These are phyloP conservation scores for Medicago arabica DNA, from an alignment of 306 rosid species.

Conservation along the genomic window DNA sequence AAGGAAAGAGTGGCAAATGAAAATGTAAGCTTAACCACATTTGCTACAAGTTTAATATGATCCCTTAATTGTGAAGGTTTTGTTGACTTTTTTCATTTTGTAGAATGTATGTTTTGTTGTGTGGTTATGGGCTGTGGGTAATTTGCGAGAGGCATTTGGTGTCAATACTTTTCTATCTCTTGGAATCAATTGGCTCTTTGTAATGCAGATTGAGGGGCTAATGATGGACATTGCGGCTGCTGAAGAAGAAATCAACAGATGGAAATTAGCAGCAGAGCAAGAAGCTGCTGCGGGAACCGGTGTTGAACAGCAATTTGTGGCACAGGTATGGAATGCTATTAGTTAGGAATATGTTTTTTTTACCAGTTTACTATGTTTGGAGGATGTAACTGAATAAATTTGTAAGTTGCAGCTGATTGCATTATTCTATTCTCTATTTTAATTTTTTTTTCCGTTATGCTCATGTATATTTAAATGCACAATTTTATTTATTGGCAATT, in stretches of 20 bases:
- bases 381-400: not conserved
- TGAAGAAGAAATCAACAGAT: constrained; percentile 96
- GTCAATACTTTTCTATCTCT: constrained; percentile 31
- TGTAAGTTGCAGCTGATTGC: not conserved
- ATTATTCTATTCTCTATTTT: not conserved
- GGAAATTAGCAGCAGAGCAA: constrained; percentile 98
- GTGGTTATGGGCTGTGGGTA: constrained; percentile 23
- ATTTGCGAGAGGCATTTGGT: constrained; percentile 22
- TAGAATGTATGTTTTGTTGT: constrained; percentile 3
- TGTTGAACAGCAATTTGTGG: constrained; percentile 86
- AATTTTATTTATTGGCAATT: not conserved
- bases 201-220: constrained; percentile 86
- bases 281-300: constrained; percentile 99
- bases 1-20: constrained; percentile 93
- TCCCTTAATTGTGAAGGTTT: constrained; percentile 23
- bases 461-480: not conserved
- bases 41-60: constrained; percentile 11
- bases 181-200: constrained; percentile 33
- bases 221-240: constrained; percentile 98
- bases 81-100: constrained; percentile 13
- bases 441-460: not conserved
- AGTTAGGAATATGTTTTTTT: constrained; percentile 12
- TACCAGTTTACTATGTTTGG: constrained; percentile 13
- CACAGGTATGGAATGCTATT: constrained; percentile 74
- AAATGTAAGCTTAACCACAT: constrained; percentile 63